Evolutionary conservation across 1,284 basidiomycete genomes (phyloP).

Genomic region (Leccinum pallidistipes): DNA sequence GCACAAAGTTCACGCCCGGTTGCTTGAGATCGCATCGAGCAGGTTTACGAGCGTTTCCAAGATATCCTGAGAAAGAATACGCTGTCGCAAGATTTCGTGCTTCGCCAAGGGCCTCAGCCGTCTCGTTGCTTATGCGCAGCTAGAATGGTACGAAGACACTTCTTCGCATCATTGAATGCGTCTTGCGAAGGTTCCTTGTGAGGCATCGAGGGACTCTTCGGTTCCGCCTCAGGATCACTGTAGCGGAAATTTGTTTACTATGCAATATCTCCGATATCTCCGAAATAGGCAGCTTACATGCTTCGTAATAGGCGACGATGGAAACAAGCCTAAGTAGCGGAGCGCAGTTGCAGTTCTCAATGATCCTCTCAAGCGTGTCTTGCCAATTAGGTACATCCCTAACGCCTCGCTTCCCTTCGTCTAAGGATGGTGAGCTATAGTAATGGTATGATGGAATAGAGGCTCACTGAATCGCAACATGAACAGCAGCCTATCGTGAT

Average conservation of each 20-base stretch:
- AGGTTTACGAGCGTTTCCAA: constrained; percentile 17
- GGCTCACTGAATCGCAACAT: constrained; percentile 29
- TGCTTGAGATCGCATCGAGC: constrained; percentile 15
- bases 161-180: constrained; percentile 11
- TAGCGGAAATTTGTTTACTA: not conserved
- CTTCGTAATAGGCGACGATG: constrained; percentile 29
- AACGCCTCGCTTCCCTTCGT: constrained; percentile 26
- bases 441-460: not conserved
- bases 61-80: constrained; percentile 15
- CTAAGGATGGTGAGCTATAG: constrained; percentile 4
- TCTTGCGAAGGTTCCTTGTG: not conserved
- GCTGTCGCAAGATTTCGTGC: constrained; percentile 14
- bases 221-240: constrained; percentile 6
- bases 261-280: no score
- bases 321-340: constrained; percentile 24
- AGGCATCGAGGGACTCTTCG: not conserved
- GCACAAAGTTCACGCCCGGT: constrained; percentile 14
- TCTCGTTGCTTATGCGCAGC: constrained; percentile 16
- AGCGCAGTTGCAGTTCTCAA: constrained; percentile 6
- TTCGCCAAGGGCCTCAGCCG: constrained; percentile 20
- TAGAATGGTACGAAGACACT: constrained; percentile 15
- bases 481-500: constrained; percentile 33
- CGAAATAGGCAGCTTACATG: constrained; percentile 13
- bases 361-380: constrained; percentile 10
- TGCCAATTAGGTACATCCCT: constrained; percentile 13